A percentile compares a stretch with the other conserved stretches of the same genome.
phyloP scores from a whole-genome alignment of 306 rosid species.

The Vigna mungo region DNA sequence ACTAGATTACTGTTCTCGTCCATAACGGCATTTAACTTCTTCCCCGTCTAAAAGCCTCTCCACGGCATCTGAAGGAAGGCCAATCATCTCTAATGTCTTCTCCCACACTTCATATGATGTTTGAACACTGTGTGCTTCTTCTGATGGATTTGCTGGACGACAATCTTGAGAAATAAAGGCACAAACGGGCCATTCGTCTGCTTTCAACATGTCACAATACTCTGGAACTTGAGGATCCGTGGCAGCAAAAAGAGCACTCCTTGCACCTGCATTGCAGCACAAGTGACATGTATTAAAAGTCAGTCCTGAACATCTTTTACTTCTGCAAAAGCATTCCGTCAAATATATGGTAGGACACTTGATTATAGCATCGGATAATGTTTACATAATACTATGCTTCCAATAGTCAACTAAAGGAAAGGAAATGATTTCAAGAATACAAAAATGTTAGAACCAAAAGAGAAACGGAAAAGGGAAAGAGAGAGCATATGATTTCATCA shows the following conservation, averaged over 20 bases:
- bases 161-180: conserved; percentile 91
- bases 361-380: not conserved
- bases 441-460: conserved; percentile 9
- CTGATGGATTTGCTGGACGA: conserved; percentile 87
- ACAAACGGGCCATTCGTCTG: conserved; percentile 91
- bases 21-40: conserved; percentile 67
- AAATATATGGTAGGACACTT: conserved; percentile 8
- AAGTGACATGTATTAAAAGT: not conserved
- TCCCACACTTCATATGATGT: conserved; percentile 81
- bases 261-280: conserved; percentile 80
- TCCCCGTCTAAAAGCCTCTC: conserved; percentile 87
- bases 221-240: conserved; percentile 93
- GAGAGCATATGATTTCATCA: not conserved
- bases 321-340: conserved; percentile 3
- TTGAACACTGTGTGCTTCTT: conserved; percentile 79
- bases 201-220: conserved; percentile 85
- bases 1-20: conserved; percentile 52
- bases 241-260: conserved; percentile 93
- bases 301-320: not conserved
- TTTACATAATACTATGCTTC: not conserved
- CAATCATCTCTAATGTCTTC: conserved; percentile 86
- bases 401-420: conserved; percentile 7
- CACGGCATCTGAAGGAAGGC: conserved; percentile 79
- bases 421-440: not conserved
- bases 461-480: not conserved